Conservation (phyloP, 2,329 filamentous ascomycete species). For the Botrytis aclada region DNA sequence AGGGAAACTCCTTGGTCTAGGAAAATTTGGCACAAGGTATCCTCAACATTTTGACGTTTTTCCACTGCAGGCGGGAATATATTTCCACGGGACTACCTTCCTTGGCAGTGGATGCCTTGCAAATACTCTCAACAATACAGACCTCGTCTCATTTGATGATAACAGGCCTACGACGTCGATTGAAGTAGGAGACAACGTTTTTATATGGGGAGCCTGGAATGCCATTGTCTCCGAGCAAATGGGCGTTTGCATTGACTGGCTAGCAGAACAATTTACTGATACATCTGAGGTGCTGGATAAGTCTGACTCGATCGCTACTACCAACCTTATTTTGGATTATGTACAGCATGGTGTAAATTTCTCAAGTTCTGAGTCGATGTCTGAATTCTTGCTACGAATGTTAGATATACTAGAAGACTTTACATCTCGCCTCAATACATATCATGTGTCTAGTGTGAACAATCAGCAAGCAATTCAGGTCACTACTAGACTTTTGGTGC, state of each 20-base stretch:
- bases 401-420: constrained; percentile 33
- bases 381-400: constrained; percentile 34
- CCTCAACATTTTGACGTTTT: constrained; percentile 62
- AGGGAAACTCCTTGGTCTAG: constrained; percentile 52
- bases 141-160: constrained; percentile 26
- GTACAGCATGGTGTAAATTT: constrained; percentile 32
- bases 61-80: constrained; percentile 53
- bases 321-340: constrained; percentile 34
- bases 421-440: constrained; percentile 23
- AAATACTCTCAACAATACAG: constrained; percentile 35
- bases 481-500: constrained; percentile 35
- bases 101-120: constrained; percentile 53
- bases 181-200: constrained; percentile 46
- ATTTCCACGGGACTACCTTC: constrained; percentile 58
- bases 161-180: constrained; percentile 42
- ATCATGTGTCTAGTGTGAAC: not conserved
- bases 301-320: constrained; percentile 21
- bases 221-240: constrained; percentile 58
- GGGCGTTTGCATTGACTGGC: constrained; percentile 58
- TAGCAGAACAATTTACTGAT: constrained; percentile 45
- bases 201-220: constrained; percentile 57
- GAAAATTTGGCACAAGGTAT: constrained; percentile 59
- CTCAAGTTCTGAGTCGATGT: constrained; percentile 18
- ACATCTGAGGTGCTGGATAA: not conserved
- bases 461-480: constrained; percentile 24